These are phyloP conservation scores for Bertia moriformis DNA, from an alignment of 2,329 filamentous ascomycete species.

Conservation along the genomic window DNA sequence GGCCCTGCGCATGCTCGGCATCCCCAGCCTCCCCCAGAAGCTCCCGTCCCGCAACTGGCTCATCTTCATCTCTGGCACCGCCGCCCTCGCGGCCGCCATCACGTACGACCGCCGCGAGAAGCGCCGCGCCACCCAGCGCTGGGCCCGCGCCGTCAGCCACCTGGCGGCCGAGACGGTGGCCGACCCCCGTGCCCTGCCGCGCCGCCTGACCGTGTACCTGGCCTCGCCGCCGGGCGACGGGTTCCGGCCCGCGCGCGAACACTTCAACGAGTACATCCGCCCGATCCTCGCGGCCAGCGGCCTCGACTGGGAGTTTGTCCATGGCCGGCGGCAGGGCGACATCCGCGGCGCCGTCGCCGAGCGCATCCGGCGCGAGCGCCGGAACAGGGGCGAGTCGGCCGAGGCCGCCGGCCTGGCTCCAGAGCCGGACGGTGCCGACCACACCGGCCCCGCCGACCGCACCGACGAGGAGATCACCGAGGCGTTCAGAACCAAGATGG, in stretches of 20 bases:
- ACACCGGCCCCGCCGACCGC: constrained; percentile 18
- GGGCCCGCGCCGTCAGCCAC: constrained; percentile 73
- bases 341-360: constrained; percentile 76
- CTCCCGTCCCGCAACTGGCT: constrained; percentile 95
- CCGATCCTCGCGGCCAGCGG: constrained; percentile 79
- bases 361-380: constrained; percentile 60
- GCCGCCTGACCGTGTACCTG: constrained; percentile 75
- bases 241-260: constrained; percentile 71
- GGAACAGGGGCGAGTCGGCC: constrained; percentile 33
- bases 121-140: constrained; percentile 70
- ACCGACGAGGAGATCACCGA: constrained; percentile 43
- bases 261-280: constrained; percentile 93
- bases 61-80: constrained; percentile 75
- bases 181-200: constrained; percentile 54
- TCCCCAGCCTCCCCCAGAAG: constrained; percentile 69
- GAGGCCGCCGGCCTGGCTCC: constrained; percentile 15
- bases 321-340: constrained; percentile 85
- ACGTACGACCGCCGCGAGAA: constrained; percentile 90
- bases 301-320: constrained; percentile 89
- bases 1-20: constrained; percentile 64
- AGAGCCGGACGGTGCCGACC: constrained; percentile 29
- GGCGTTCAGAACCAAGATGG: constrained; percentile 47
- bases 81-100: constrained; percentile 64
- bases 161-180: constrained; percentile 65
- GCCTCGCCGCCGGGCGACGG: constrained; percentile 77